Base-by-base conservation (phyloP, 1,139 yeast species). In the Hanseniaspora uvarum region DNA sequence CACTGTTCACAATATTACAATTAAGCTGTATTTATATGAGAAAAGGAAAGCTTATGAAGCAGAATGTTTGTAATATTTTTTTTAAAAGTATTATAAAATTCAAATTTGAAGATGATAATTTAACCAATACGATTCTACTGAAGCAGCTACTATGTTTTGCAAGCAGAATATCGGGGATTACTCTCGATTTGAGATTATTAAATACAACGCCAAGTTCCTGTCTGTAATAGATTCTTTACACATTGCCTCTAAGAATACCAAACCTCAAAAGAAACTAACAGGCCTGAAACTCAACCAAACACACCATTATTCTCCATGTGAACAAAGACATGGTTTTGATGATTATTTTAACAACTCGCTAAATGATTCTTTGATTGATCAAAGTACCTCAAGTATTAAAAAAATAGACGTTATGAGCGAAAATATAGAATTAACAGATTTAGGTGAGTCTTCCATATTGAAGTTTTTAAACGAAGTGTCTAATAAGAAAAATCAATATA, bases 401-500 rank as follows among this genome's bases (percentile, higher is more conserved):
- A 39, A 33, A 24, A 18, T 39, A 1, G 43, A 48, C 24, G 19
- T 30, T 12, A 12, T 39, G 21, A 31, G 43, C 16, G 46, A 48
- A 4, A 14, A 34, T 14, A 26, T 16, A n/a, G 37, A 39, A 11
- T 41, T 41, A 6, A 49, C 53, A 34, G 45, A 40, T 19, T 36
- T 49, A 5, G 53, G 53, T 4, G 53, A 49, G 10, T 49, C 53
- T 11, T 49, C 53, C 1, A 41, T 49, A n/a, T 36, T 49, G 19
- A 41, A 49, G 11, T 34, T 49, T 16, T 36, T 49, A 26, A 49
- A 41, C 18, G 30, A 48, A 14, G 14, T 48, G 21, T 5, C 37
- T 3, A 19, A 34, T 2, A 33, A 33, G 19, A 36, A 40, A 8
- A n/a, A 8, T 16, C 26, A 31, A 5, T 10, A 34, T 0, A 37